phyloP scores from a whole-genome alignment of 1,139 yeast genomes.

The Candida albicans region DNA sequence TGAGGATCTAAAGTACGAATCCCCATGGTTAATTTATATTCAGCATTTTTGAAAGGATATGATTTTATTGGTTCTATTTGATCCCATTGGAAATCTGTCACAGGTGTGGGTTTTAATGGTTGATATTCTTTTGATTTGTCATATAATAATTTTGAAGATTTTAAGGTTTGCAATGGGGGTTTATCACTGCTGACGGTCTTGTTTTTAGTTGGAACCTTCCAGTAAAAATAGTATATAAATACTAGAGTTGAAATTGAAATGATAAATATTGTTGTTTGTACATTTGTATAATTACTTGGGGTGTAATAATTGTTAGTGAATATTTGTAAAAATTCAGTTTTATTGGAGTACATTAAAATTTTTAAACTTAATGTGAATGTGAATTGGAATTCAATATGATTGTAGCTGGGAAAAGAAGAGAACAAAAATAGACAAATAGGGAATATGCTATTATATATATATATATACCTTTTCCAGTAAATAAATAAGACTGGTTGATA shows the following conservation, averaged over 20 bases:
- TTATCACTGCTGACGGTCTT: no score
- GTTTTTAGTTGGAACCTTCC: not conserved
- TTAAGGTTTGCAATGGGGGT: not conserved
- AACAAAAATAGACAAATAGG: not conserved
- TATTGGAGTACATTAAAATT: not conserved
- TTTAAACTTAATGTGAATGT: no score
- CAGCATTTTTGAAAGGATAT: slow-evolving; percentile 21
- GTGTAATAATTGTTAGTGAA: not conserved
- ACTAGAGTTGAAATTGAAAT: not conserved
- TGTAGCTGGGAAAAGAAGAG: not conserved
- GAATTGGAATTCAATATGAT: not conserved
- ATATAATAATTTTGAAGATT: slow-evolving; percentile 4
- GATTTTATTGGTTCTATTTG: slow-evolving; percentile 17
- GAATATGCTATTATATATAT: no score
- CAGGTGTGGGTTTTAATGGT: slow-evolving; percentile 6
- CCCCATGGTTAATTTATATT: slow-evolving; percentile 62
- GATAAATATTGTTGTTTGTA: slow-evolving; percentile 3
- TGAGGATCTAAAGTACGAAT: slow-evolving; percentile 52
- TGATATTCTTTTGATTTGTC: slow-evolving; percentile 2
- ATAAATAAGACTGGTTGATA: no score
- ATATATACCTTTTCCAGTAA: no score
- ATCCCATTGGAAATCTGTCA: slow-evolving; percentile 19
- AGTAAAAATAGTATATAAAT: not conserved
- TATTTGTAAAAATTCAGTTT: not conserved
- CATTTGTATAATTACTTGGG: not conserved